Percentiles rank a stretch among this genome's conserved stretches.
Evolutionary conservation across 768 basidiomycete species (phyloP).

Genomic region (Boletus pseudopeckii): DNA sequence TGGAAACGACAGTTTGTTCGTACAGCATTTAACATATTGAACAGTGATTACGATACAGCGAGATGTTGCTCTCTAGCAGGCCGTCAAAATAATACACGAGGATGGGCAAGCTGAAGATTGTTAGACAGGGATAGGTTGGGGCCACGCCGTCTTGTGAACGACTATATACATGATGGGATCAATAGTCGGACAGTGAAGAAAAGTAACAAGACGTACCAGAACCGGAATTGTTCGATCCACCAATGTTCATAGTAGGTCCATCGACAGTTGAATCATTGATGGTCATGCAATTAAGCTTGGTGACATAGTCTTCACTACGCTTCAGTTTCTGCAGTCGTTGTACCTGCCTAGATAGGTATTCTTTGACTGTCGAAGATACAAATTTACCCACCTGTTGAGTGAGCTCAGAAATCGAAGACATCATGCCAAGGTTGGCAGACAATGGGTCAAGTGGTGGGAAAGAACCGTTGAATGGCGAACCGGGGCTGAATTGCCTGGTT

Average conservation of each 20-base stretch:
- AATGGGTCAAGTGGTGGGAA: not conserved
- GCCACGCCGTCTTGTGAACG: conserved; percentile 4
- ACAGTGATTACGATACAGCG: no score
- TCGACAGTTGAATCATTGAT: not conserved
- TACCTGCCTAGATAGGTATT: not conserved
- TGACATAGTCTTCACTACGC: no score
- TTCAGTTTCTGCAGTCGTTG: not conserved
- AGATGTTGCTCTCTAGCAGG: no score
- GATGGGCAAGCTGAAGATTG: not conserved
- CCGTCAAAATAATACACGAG: no score
- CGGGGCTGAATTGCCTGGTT: not conserved
- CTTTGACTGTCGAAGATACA: not conserved
- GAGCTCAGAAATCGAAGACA: not conserved
- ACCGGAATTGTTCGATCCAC: conserved; percentile 2
- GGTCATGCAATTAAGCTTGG: not conserved
- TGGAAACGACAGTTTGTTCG: no score
- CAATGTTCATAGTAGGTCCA: conserved; percentile 7
- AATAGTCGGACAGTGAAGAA: not conserved
- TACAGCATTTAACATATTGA: no score
- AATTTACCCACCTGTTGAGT: not conserved
- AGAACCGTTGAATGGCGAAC: not conserved
- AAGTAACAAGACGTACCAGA: conserved; percentile 3
- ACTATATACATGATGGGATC: conserved; percentile 3
- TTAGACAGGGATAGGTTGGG: not conserved
- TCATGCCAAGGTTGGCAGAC: not conserved